phyloP scores from a whole-genome alignment of 2,329 filamentous ascomycete species.

The Scopulariopsis brevicaulis region DNA sequence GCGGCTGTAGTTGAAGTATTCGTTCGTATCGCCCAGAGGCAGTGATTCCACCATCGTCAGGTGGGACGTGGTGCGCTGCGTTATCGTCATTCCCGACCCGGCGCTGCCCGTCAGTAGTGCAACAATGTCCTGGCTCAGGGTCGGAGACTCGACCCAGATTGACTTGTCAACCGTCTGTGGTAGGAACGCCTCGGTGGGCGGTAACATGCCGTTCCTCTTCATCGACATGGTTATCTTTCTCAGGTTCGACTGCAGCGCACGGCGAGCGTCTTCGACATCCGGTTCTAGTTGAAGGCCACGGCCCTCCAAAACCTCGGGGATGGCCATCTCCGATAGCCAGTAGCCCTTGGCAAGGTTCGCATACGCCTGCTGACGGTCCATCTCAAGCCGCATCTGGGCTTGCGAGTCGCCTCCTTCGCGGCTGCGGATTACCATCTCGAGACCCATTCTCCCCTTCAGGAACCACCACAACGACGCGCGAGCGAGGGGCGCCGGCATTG shows the following conservation, averaged over 20 bases:
- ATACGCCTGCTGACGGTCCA: constrained; percentile 63
- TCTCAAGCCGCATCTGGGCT: constrained; percentile 39
- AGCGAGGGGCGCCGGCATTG: constrained; percentile 54
- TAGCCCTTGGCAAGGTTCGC: constrained; percentile 76
- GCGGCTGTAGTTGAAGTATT: constrained; percentile 69
- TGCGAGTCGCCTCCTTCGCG: constrained; percentile 38
- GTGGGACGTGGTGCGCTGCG: constrained; percentile 33
- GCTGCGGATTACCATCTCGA: constrained; percentile 62
- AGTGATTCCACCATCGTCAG: constrained; percentile 51
- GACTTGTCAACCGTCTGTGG: constrained; percentile 69
- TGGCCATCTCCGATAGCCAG: constrained; percentile 58
- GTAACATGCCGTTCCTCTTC: constrained; percentile 71
- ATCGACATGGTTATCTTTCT: constrained; percentile 71
- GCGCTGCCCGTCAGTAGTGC: constrained; percentile 56
- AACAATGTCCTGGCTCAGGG: constrained; percentile 59
- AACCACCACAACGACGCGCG: constrained; percentile 84
- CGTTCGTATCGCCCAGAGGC: constrained; percentile 63
- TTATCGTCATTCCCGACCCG: constrained; percentile 35
- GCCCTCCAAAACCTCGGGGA: constrained; percentile 35
- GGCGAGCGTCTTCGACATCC: constrained; percentile 41
- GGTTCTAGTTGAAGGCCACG: constrained; percentile 27
- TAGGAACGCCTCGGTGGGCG: constrained; percentile 56
- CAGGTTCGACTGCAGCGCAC: constrained; percentile 51
- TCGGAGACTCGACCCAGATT: constrained; percentile 72
- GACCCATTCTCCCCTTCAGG: constrained; percentile 61